phyloP scores from a whole-genome alignment of 169 alveolate genomes.

The Eimeria zaria region DNA sequence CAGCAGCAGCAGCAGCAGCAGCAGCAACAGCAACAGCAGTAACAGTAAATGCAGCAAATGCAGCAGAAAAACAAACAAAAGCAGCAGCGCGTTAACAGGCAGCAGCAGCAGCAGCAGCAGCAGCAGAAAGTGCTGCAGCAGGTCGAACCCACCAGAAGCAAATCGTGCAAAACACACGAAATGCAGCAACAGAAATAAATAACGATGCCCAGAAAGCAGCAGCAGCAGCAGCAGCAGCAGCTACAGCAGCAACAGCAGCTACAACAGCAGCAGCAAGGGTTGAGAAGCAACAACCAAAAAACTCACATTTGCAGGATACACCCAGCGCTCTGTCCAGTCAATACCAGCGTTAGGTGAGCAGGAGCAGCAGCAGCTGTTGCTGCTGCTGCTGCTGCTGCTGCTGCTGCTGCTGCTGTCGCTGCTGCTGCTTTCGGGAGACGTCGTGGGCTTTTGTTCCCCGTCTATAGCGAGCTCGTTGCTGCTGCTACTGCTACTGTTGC shows the following conservation, averaged over 20 bases:
- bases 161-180: too few relatives aligned
- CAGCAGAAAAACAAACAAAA: background rate
- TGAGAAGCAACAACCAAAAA: background rate
- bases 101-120: background rate
- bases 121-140: constrained; percentile 13
- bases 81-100: background rate
- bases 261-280: background rate
- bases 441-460: background rate
- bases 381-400: constrained; percentile 47
- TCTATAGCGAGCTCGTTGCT: background rate
- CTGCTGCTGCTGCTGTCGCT: too few relatives aligned
- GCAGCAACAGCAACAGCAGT: background rate
- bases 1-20: background rate
- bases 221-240: too few relatives aligned
- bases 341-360: constrained; percentile 13
- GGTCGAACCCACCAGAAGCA: too few relatives aligned
- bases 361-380: constrained; percentile 29
- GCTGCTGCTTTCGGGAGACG: background rate
- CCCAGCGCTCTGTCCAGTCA: constrained; percentile 71
- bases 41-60: background rate
- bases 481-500: background rate
- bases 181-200: too few relatives aligned
- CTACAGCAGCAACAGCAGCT: too few relatives aligned
- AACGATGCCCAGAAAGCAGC: background rate
- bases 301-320: constrained; percentile 36